Evolutionary conservation across 2,329 filamentous ascomycete genomes (phyloP).

Genomic region (Plenodomus lindquistii): DNA sequence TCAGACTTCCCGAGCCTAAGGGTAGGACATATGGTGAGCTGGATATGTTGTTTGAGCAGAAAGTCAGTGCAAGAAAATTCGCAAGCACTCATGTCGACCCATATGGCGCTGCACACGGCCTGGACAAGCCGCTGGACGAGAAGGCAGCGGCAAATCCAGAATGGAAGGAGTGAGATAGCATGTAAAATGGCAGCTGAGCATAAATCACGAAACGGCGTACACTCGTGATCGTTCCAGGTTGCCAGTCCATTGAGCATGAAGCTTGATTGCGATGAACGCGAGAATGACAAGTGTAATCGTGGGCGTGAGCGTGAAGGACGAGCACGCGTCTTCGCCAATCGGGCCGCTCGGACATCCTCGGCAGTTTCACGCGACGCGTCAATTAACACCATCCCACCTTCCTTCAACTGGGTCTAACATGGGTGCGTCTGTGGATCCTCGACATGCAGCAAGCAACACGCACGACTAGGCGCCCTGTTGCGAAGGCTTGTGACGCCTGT

Average conservation of each 20-base stretch:
- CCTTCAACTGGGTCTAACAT: neutral
- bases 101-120: slow-evolving; percentile 12
- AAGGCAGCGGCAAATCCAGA: slow-evolving; percentile 15
- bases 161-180: slow-evolving; percentile 14
- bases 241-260: too few relatives aligned
- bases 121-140: slow-evolving; percentile 8
- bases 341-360: neutral
- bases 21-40: slow-evolving; percentile 83
- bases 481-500: slow-evolving; percentile 70
- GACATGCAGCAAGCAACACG: slow-evolving; percentile 4
- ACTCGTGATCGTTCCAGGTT: too few relatives aligned
- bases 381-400: neutral
- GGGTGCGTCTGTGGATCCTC: neutral
- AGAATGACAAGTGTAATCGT: neutral
- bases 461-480: slow-evolving; percentile 7
- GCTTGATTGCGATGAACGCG: neutral
- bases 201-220: neutral
- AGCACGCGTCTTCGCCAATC: neutral
- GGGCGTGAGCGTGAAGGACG: neutral
- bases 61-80: slow-evolving; percentile 28
- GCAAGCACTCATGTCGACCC: slow-evolving; percentile 25
- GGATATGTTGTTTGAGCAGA: slow-evolving; percentile 74
- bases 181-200: neutral
- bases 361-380: neutral
- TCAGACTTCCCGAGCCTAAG: slow-evolving; percentile 75